These are phyloP conservation scores for Thinopyrum elongatum DNA, from an alignment of 176 grass and related monocot species.

Conservation along the genomic window DNA sequence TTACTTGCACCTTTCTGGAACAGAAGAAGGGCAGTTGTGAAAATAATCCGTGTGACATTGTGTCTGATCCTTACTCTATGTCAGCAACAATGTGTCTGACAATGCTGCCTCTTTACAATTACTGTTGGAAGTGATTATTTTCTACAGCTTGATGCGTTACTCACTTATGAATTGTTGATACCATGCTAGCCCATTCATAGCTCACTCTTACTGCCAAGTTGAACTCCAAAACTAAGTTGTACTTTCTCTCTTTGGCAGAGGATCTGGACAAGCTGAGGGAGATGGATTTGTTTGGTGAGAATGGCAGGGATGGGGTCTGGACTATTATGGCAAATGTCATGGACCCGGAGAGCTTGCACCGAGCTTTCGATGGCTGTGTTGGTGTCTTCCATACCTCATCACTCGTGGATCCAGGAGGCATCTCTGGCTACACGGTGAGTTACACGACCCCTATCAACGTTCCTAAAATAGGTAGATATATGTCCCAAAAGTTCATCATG, in stretches of 20 bases:
- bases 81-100: background rate
- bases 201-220: background rate
- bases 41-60: background rate
- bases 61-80: constrained; percentile 22
- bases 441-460: background rate
- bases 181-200: background rate
- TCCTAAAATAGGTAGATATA: constrained; percentile 6
- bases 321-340: constrained; percentile 90
- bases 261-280: constrained; percentile 95
- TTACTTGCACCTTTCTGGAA: background rate
- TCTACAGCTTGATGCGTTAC: background rate
- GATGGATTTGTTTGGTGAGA: constrained; percentile 91
- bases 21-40: background rate
- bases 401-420: constrained; percentile 85
- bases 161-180: background rate
- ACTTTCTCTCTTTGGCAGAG: constrained; percentile 41
- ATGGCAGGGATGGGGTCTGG: constrained; percentile 86
- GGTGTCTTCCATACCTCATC: constrained; percentile 95
- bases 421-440: constrained; percentile 89
- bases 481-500: background rate
- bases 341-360: constrained; percentile 74
- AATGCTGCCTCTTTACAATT: background rate
- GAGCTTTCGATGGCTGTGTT: constrained; percentile 74
- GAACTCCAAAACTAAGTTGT: background rate
- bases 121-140: background rate